Percentiles rank a stretch among this genome's conserved stretches.
Conservation (phyloP, 164 flowering plant genomes). For the Liquidambar formosana region DNA sequence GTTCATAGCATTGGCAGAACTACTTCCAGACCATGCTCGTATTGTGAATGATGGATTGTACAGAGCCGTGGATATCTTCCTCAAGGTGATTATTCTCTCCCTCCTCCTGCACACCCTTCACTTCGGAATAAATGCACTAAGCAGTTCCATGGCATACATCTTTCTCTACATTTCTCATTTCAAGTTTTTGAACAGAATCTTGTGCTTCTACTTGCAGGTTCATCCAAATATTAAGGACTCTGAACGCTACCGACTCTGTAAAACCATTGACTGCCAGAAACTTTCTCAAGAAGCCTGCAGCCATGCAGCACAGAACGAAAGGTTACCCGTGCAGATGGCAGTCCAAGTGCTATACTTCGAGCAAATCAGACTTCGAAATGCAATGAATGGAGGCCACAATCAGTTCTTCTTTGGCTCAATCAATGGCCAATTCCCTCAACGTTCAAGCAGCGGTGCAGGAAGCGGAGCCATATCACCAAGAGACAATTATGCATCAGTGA, state of each 20-base stretch:
- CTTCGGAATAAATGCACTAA: not conserved
- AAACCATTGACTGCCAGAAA: constrained; percentile 85
- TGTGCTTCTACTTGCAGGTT: constrained; percentile 45
- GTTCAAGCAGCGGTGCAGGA: constrained; percentile 81
- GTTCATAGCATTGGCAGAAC: constrained; percentile 79
- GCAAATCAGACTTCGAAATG: constrained; percentile 85
- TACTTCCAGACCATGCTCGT: constrained; percentile 96
- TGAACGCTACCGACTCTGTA: constrained; percentile 83
- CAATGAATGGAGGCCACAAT: constrained; percentile 80
- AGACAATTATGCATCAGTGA: constrained; percentile 95
- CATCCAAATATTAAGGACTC: constrained; percentile 87
- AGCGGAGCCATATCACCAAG: constrained; percentile 96
- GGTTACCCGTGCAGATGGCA: constrained; percentile 92
- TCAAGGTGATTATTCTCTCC: constrained; percentile 56
- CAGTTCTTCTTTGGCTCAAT: constrained; percentile 76
- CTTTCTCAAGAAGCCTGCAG: constrained; percentile 97
- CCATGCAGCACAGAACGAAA: constrained; percentile 96
- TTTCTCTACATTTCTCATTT: no score
- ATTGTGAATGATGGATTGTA: constrained; percentile 76
- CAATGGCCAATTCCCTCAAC: constrained; percentile 65
- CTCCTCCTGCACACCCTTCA: not conserved
- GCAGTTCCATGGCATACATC: no score
- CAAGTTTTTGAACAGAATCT: not conserved
- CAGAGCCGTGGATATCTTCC: constrained; percentile 89
- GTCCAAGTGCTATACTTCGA: constrained; percentile 95